phyloP scores from a whole-genome alignment of 2,329 filamentous ascomycete species.

The Pseudogymnoascus sp. region DNA sequence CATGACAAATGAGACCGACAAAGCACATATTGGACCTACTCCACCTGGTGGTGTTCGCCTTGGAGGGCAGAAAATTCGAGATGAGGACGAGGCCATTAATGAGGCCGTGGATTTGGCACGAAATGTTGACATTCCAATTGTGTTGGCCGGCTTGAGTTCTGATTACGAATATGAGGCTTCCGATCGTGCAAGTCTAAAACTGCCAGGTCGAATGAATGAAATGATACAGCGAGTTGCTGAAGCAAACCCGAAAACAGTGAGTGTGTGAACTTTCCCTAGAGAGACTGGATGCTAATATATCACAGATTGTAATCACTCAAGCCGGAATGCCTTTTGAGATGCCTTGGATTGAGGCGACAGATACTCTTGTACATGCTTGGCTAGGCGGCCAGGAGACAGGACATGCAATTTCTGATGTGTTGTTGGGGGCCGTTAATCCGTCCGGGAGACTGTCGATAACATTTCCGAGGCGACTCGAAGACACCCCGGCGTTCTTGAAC shows the following conservation, averaged over 20 bases:
- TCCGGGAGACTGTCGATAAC: constrained; percentile 37
- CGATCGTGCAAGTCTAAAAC: not conserved
- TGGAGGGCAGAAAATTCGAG: not conserved
- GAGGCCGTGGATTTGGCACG: not conserved
- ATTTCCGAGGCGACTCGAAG: constrained; percentile 45
- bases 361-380: no score
- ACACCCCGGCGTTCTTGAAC: constrained; percentile 57
- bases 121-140: not conserved
- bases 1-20: not conserved
- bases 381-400: no score
- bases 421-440: constrained; percentile 54
- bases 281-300: no score
- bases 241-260: no score
- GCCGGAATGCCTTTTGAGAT: no score
- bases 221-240: not conserved
- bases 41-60: not conserved
- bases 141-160: not conserved
- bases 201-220: not conserved
- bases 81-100: not conserved
- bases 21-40: no score
- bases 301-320: no score
- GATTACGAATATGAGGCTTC: not conserved
- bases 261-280: no score
- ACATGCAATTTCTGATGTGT: constrained; percentile 39
- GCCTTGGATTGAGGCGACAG: no score